phyloP scores from a whole-genome alignment of 2,329 filamentous ascomycete species.

The Fusarium devonianum region DNA sequence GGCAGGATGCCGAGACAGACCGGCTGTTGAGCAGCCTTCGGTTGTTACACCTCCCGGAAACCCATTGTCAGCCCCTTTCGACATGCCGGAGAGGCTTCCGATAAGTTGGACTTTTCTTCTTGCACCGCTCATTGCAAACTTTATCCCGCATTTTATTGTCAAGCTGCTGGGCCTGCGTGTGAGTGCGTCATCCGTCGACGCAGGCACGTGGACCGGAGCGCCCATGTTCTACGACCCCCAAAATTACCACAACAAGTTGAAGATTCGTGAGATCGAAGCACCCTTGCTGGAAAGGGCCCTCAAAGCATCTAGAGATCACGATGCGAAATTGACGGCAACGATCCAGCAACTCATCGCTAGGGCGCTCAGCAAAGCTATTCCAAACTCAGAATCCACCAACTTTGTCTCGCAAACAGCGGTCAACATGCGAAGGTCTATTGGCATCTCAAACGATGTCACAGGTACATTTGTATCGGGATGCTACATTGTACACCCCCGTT shows the following conservation, averaged over 20 bases:
- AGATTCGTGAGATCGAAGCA: constrained; percentile 22
- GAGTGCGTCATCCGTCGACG: constrained; percentile 16
- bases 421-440: constrained; percentile 36
- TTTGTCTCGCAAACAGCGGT: constrained; percentile 37
- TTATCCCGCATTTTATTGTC: constrained; percentile 28
- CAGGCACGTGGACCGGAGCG: constrained; percentile 31
- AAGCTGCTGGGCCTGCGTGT: constrained; percentile 24
- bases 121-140: constrained; percentile 20
- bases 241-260: constrained; percentile 25
- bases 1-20: constrained; percentile 2
- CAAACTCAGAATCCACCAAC: constrained; percentile 28
- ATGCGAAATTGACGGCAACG: constrained; percentile 32
- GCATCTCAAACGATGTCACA: constrained; percentile 26
- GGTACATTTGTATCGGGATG: constrained; percentile 27
- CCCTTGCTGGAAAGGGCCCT: constrained; percentile 16
- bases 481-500: constrained; percentile 22
- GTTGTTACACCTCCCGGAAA: constrained; percentile 10
- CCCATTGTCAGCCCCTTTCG: constrained; percentile 28
- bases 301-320: constrained; percentile 17
- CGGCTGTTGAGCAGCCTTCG: background rate
- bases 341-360: constrained; percentile 33
- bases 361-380: constrained; percentile 30
- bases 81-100: constrained; percentile 32
- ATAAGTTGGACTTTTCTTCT: constrained; percentile 39
- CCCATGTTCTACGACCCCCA: constrained; percentile 21